Evolutionary conservation across 1,284 basidiomycete species (phyloP).

Genomic region (Wallemia mellicola): DNA sequence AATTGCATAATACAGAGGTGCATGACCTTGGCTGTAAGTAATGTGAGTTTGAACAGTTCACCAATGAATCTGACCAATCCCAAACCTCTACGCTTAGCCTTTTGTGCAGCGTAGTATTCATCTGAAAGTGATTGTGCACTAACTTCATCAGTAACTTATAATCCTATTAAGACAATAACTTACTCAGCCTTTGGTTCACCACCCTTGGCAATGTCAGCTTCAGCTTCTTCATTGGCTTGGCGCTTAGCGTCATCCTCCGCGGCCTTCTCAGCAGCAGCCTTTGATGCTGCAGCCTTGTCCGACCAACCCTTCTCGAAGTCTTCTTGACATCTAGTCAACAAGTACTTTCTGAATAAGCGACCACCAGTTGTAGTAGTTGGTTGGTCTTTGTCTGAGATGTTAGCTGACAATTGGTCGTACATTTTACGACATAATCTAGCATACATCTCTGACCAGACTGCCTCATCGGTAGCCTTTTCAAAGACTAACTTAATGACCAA

Average conservation of each 20-base stretch:
- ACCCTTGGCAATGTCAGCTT: conserved; percentile 27
- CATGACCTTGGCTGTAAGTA: conserved; percentile 85
- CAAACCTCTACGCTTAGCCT: conserved; percentile 85
- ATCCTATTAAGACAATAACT: neutral
- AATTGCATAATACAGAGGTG: conserved; percentile 87
- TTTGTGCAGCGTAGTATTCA: conserved; percentile 86
- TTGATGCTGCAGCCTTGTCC: conserved; percentile 22
- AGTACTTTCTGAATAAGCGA: conserved; percentile 59
- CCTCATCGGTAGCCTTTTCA: conserved; percentile 89
- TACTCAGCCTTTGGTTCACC: neutral
- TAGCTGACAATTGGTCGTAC: conserved; percentile 58
- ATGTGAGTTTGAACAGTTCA: conserved; percentile 85
- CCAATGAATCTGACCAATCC: conserved; percentile 94
- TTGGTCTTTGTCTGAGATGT: conserved; percentile 64
- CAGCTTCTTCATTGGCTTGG: conserved; percentile 19
- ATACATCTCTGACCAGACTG: conserved; percentile 88
- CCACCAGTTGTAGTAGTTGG: conserved; percentile 57
- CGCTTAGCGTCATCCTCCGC: conserved; percentile 23
- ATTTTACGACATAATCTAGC: conserved; percentile 78
- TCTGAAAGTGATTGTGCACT: conserved; percentile 33
- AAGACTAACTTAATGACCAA: conserved; percentile 88
- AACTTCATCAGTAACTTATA: conserved; percentile 8
- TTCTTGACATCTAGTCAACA: conserved; percentile 72
- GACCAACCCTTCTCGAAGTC: conserved; percentile 69
- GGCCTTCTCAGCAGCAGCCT: conserved; percentile 22